A percentile compares a stretch with the other conserved stretches of the same genome.
Evolutionary conservation across 805 yeast genomes (phyloP).

Genomic region (Barnettozyma populi): DNA sequence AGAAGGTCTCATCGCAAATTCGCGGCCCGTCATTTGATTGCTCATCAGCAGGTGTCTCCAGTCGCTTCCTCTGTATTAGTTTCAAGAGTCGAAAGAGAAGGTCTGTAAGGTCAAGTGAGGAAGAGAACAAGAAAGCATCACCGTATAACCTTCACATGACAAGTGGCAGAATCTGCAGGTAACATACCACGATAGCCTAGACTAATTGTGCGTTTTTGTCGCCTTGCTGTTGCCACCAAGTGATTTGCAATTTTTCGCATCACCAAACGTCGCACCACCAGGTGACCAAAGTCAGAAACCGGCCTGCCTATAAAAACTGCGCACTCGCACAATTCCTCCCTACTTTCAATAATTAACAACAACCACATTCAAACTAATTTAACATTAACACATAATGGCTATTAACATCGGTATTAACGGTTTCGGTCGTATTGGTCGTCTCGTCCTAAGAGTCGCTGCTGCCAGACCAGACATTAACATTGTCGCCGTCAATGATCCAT

Average conservation of each 20-base stretch:
- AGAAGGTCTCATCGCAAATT: background rate
- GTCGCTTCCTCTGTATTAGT: background rate
- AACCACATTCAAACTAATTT: background rate
- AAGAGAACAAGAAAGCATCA: background rate
- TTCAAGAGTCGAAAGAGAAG: background rate
- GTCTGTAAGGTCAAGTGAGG: background rate
- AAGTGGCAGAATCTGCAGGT: background rate
- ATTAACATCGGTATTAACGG: conserved; percentile 64
- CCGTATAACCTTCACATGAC: background rate
- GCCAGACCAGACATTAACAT: conserved; percentile 47
- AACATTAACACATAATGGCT: conserved; percentile 32
- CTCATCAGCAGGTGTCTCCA: background rate
- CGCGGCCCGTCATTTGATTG: background rate
- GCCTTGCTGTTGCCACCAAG: background rate
- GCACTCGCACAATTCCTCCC: background rate
- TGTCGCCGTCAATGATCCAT: conserved; percentile 67
- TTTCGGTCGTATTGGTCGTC: conserved; percentile 70
- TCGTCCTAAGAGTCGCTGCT: conserved; percentile 59
- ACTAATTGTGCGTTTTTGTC: background rate
- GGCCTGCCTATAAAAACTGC: background rate
- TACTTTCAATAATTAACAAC: background rate
- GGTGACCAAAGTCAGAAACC: background rate
- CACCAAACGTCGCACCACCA: background rate
- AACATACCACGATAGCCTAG: background rate
- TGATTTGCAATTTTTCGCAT: background rate